phyloP scores from a whole-genome alignment of 2,329 filamentous ascomycete genomes.

The Diaporthe sp. region DNA sequence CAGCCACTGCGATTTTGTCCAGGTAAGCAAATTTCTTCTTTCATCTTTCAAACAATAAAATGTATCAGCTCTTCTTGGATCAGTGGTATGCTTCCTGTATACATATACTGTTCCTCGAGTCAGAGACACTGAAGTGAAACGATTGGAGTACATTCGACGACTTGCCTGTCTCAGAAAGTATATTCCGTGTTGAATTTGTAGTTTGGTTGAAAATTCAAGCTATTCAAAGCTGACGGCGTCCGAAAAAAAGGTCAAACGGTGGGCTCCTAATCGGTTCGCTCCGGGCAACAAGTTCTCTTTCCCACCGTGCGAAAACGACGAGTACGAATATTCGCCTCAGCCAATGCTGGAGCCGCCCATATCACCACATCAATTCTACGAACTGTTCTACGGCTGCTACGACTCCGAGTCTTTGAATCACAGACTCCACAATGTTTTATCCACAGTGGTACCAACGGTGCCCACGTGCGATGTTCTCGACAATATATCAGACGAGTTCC shows the following conservation, averaged over 20 bases:
- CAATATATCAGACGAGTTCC: conserved; percentile 2
- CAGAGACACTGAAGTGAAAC: not conserved
- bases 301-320: not conserved
- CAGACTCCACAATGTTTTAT: not conserved
- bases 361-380: not conserved
- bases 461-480: not conserved
- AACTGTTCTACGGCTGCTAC: not conserved
- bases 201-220: not conserved
- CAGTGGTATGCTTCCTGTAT: not conserved
- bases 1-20: not conserved
- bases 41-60: too few species aligned
- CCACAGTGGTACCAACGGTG: not conserved
- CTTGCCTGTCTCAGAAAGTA: not conserved
- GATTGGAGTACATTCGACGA: not conserved
- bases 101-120: too few species aligned
- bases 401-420: not conserved
- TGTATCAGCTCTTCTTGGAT: too few species aligned
- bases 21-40: not conserved
- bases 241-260: not conserved
- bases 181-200: not conserved
- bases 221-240: not conserved
- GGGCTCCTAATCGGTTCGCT: not conserved
- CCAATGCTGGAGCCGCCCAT: not conserved
- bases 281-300: not conserved
- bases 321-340: not conserved